phyloP scores from a whole-genome alignment of 768 basidiomycete genomes.

The Suillus weaverae region DNA sequence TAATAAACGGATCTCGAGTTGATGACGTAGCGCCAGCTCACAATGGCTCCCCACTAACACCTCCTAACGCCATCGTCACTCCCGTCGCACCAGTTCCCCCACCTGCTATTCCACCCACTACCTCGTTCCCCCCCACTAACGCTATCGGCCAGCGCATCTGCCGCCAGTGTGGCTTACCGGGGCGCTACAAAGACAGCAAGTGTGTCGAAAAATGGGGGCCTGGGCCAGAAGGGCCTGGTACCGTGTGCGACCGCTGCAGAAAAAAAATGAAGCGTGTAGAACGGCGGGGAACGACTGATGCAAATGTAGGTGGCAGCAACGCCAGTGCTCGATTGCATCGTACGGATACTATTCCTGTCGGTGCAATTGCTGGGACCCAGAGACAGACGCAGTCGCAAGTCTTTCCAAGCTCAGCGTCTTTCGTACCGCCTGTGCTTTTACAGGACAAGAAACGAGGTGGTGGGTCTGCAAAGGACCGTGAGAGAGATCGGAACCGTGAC shows the following conservation, averaged over 20 bases:
- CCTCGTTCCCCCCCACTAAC: slow-evolving; percentile 40
- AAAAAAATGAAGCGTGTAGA: slow-evolving; percentile 89
- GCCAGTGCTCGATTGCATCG: slow-evolving; percentile 22
- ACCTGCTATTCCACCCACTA: slow-evolving; percentile 13
- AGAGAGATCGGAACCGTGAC: slow-evolving; percentile 22
- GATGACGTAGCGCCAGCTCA: slow-evolving; percentile 2
- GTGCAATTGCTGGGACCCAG: slow-evolving; percentile 23
- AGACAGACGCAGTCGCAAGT: slow-evolving; percentile 20
- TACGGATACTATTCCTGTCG: slow-evolving; percentile 34
- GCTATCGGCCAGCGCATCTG: slow-evolving; percentile 73
- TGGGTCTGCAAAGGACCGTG: slow-evolving; percentile 14
- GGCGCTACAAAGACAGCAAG: slow-evolving; percentile 80
- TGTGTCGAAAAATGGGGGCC: slow-evolving; percentile 91
- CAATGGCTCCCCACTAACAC: slow-evolving; percentile 7
- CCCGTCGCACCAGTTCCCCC: slow-evolving; percentile 1
- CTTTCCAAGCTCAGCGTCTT: slow-evolving; percentile 17
- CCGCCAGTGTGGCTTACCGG: slow-evolving; percentile 69
- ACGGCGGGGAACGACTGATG: slow-evolving; percentile 65
- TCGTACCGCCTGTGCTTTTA: neutral
- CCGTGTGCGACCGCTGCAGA: slow-evolving; percentile 82
- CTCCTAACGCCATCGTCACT: slow-evolving; percentile 8
- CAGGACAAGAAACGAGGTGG: slow-evolving; percentile 2
- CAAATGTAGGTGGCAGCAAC: slow-evolving; percentile 3
- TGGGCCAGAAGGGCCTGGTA: slow-evolving; percentile 80
- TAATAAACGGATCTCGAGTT: neutral